Percentiles rank a stretch among this genome's conserved stretches.
These are phyloP conservation scores for Tylopilus intermedius DNA, from an alignment of 768 basidiomycete genomes.

Conservation along the genomic window DNA sequence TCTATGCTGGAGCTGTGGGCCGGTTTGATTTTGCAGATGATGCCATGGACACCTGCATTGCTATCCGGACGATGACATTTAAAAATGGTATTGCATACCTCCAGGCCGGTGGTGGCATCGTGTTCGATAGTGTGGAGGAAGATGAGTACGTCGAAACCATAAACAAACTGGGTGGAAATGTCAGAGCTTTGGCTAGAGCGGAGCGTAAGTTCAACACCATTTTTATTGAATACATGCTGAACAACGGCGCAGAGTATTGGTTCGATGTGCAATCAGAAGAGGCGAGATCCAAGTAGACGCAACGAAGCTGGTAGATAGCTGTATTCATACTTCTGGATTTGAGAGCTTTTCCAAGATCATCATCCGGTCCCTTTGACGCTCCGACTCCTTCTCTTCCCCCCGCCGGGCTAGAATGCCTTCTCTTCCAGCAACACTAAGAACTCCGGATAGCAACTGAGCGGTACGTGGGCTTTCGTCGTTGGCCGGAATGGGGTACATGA, in stretches of 20 bases:
- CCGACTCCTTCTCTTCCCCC: constrained; percentile 25
- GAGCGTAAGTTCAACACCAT: constrained; percentile 60
- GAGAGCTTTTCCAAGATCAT: constrained; percentile 25
- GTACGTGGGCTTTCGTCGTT: constrained; percentile 93
- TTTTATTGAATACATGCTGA: constrained; percentile 17
- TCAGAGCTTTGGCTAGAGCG: constrained; percentile 77
- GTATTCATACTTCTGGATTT: constrained; percentile 14
- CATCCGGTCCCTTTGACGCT: constrained; percentile 24
- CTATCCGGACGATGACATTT: constrained; percentile 96
- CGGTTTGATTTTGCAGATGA: constrained; percentile 93
- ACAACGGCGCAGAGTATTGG: constrained; percentile 55
- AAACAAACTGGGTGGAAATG: constrained; percentile 88
- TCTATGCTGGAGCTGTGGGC: constrained; percentile 98
- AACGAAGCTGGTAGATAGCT: constrained; percentile 2
- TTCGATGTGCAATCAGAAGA: constrained; percentile 54
- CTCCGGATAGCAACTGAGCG: constrained; percentile 85
- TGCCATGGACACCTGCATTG: constrained; percentile 98
- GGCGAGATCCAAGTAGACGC: constrained; percentile 24
- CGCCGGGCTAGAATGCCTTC: constrained; percentile 56
- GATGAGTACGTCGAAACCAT: constrained; percentile 96
- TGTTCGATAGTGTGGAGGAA: constrained; percentile 93
- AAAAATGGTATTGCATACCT: constrained; percentile 88
- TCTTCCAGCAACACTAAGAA: constrained; percentile 82
- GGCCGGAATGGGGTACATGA: constrained; percentile 98
- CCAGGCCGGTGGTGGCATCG: constrained; percentile 96